Conservation (phyloP, 2,329 filamentous ascomycete genomes). For the Juglanconis oblonga region DNA sequence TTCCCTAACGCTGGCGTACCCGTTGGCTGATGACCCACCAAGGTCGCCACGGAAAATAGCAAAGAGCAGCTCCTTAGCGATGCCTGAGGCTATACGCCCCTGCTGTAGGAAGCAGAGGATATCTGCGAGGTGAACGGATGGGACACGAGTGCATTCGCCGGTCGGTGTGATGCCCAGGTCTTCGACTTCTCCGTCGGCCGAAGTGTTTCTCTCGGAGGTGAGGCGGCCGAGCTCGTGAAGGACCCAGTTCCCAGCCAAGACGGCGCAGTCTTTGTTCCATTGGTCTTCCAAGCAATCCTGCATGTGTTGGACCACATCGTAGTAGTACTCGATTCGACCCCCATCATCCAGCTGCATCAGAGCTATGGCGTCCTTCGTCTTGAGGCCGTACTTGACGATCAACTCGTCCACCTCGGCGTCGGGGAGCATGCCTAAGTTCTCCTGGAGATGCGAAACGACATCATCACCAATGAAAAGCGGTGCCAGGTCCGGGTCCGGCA, state of each 20-base stretch:
- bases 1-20: slow-evolving; percentile 34
- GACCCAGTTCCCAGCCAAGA: slow-evolving; percentile 62
- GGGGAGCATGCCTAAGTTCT: slow-evolving; percentile 67
- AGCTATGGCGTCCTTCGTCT: slow-evolving; percentile 78
- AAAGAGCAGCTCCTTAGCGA: slow-evolving; percentile 58
- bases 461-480: slow-evolving; percentile 73
- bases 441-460: slow-evolving; percentile 61
- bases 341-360: slow-evolving; percentile 76
- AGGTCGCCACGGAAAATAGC: slow-evolving; percentile 48
- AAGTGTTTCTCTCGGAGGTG: slow-evolving; percentile 44
- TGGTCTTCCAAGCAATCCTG: slow-evolving; percentile 23
- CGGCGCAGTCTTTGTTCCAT: slow-evolving; percentile 34
- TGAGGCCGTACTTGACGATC: slow-evolving; percentile 63
- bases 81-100: slow-evolving; percentile 51
- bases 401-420: slow-evolving; percentile 67
- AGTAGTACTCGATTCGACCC: slow-evolving; percentile 77
- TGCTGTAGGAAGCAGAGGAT: slow-evolving; percentile 47
- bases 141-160: slow-evolving; percentile 46
- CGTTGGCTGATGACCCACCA: slow-evolving; percentile 22
- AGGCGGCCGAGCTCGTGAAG: slow-evolving; percentile 73
- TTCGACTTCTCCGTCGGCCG: slow-evolving; percentile 3
- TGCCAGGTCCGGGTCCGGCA: slow-evolving; percentile 90
- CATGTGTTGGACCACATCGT: slow-evolving; percentile 57
- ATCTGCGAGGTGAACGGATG: slow-evolving; percentile 45
- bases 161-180: slow-evolving; percentile 35